Base-by-base conservation (phyloP, 2,329 filamentous ascomycete genomes). In the Dactylellina haptotyla region DNA sequence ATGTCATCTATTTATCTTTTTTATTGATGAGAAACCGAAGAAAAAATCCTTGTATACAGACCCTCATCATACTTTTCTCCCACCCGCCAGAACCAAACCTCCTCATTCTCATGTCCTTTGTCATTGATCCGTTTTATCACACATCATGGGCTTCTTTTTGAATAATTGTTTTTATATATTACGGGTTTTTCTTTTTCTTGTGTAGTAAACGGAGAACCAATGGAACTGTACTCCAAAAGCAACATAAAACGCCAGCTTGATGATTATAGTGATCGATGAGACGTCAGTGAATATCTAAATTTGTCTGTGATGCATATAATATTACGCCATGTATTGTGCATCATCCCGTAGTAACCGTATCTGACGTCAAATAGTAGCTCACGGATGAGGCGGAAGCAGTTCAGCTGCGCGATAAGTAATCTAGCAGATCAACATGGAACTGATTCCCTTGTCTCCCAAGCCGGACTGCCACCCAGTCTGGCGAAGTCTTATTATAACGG, bases 151-250 rank as follows among this genome's bases (percentile, higher is more conserved):
- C 51, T 53, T 45, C 23, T 39, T 57, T 34, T 65, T 51, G 50
- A 63, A 53, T 58, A 72, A 71, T 72, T 59, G 67, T 57, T 53
- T 54, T 54, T 70, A 64, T 72, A 64, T 72, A 72, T 72, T 45
- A 64, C 59, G 59, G 67, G 53, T 72, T 64, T 72, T 59, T 46
- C 45, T 71, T 51, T 59, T 57, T 45, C 34, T 56, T 65, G 53
- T 71, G 66, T 71, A 71, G 66, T 71, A 50, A 71, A 71, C 53
- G 58, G 66, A 62, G 61, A 62, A 71, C 26, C 66, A 71, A 71
- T 71, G 66, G 66, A 64, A 51, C 51, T 71, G 66, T 64, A 71
- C 64, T 71, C 66, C 66, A 43, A 48, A 64, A 9, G 41, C 41
- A 53, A 57, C 34, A 61, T 37, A 37, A 32, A 32, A 50, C n/a